Conservation (phyloP, 2,329 filamentous ascomycete species). For the Tolypocladium cylindrosporum region DNA sequence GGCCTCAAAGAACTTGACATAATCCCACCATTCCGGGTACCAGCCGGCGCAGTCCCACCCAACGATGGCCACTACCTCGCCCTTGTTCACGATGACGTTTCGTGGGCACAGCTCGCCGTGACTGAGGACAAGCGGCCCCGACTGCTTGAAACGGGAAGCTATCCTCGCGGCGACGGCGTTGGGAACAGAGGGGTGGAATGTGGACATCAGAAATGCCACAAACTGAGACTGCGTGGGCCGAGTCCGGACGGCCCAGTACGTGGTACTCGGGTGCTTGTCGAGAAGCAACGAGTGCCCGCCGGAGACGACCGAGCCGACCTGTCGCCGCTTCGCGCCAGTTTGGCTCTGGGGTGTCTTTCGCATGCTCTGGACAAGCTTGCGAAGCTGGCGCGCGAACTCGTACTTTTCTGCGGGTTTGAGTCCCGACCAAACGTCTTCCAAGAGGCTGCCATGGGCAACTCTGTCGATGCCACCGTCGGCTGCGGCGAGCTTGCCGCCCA, state of each 20-base stretch:
- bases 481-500: neutral
- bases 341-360: slow-evolving; percentile 1
- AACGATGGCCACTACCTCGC: slow-evolving; percentile 13
- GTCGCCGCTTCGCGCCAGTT: neutral
- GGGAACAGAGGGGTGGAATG: slow-evolving; percentile 15
- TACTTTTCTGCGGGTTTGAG: slow-evolving; percentile 13
- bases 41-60: slow-evolving; percentile 21
- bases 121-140: slow-evolving; percentile 10
- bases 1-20: slow-evolving; percentile 23
- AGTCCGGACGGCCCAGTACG: slow-evolving; percentile 17
- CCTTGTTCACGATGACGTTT: slow-evolving; percentile 18
- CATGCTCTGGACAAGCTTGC: slow-evolving; percentile 15
- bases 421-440: slow-evolving; percentile 17
- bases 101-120: slow-evolving; percentile 16
- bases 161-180: slow-evolving; percentile 10
- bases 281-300: slow-evolving; percentile 13
- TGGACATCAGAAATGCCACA: slow-evolving; percentile 15
- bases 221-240: slow-evolving; percentile 9
- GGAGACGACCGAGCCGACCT: slow-evolving; percentile 10
- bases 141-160: slow-evolving; percentile 7
- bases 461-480: neutral
- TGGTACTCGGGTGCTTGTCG: slow-evolving; percentile 15
- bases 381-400: slow-evolving; percentile 14
- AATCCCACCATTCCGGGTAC: slow-evolving; percentile 25
- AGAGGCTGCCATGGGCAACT: slow-evolving; percentile 11